phyloP scores from a whole-genome alignment of 345 rosid genomes.

The Syzygium grande region DNA sequence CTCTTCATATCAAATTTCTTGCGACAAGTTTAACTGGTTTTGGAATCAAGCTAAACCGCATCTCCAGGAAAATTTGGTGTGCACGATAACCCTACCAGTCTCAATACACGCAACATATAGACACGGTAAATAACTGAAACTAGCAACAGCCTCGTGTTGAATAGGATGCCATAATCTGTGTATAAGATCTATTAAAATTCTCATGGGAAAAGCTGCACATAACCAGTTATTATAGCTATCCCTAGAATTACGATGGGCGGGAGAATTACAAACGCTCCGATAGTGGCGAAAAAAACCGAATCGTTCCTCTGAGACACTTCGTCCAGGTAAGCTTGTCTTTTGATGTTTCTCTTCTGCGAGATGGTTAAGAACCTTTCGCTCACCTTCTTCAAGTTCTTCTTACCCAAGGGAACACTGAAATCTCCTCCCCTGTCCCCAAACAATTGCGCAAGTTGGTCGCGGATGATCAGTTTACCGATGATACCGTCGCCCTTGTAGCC shows the following conservation, averaged over 20 bases:
- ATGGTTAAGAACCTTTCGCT: slow-evolving; percentile 61
- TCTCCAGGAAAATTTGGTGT: neutral
- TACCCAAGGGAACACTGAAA: slow-evolving; percentile 65
- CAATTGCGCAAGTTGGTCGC: slow-evolving; percentile 63
- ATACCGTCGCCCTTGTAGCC: slow-evolving; percentile 54
- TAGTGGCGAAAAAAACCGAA: slow-evolving; percentile 75
- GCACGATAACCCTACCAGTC: neutral
- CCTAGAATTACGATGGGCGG: slow-evolving; percentile 73
- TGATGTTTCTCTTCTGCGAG: slow-evolving; percentile 94
- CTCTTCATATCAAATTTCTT: neutral
- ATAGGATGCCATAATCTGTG: neutral
- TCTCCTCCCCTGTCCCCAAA: slow-evolving; percentile 66
- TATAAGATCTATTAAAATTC: neutral
- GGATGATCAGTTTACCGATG: slow-evolving; percentile 32
- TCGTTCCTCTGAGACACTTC: slow-evolving; percentile 91
- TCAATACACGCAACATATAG: neutral
- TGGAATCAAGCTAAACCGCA: neutral
- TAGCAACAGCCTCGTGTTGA: neutral
- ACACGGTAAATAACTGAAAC: neutral
- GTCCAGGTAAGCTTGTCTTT: slow-evolving; percentile 62
- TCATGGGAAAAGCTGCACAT: slow-evolving; percentile 92
- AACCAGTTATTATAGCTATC: slow-evolving; percentile 67
- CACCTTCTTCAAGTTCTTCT: slow-evolving; percentile 74
- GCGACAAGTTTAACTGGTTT: neutral
- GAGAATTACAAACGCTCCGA: slow-evolving; percentile 78